Evolutionary conservation across 73 alveolate genomes (phyloP), one percentile per base, ranked within the genome.

Genomic region (Paramecium primaurelia): DNA sequence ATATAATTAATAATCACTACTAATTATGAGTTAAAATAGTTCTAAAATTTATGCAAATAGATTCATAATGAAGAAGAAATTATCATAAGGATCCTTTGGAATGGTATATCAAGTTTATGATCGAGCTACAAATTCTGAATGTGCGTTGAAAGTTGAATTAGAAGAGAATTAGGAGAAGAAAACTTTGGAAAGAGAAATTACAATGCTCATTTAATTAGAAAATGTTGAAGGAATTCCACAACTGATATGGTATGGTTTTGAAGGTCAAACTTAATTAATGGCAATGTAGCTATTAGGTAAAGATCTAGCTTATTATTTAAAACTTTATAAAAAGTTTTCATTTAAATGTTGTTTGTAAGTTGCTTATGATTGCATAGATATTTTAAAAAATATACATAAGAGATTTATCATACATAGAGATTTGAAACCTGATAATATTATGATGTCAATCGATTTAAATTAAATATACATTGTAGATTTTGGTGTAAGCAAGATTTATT

Each of bases 341-440:
- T 42, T 36, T 16, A 75, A 75, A 38, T 75, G 88, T 42, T 38
- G 68, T 37, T 38, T 75, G 8, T 36, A 75, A 42, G 38, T 75
- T 38, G 88, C 88, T 25, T 75, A 75, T 38, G 88, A 75, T 36
- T 38, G 88, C 47, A 42, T 75, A 10, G 68, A 75, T 42, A 88
- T 94, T 36, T n/a, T 75, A 20, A 75, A 42, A 75, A 42, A 37
- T 75, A 75, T 75, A 36, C 88, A 75, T 75, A 38, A 36, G 9
- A 75, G 88, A n/a, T 36, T 36, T 20, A 75, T 75, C 32, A 75
- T 75, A n/a, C 88, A 75, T 75, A 16, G 88, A 75, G 88, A 75
- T 42, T 25, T 75, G 8, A 75, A 75, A 75, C 88, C 88, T 4
- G 88, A 75, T 14, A 75, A 75, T 75, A 38, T 75, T 36, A 20